Evolutionary conservation across 257 asterid species (phyloP).

Genomic region (Ballota nigra): DNA sequence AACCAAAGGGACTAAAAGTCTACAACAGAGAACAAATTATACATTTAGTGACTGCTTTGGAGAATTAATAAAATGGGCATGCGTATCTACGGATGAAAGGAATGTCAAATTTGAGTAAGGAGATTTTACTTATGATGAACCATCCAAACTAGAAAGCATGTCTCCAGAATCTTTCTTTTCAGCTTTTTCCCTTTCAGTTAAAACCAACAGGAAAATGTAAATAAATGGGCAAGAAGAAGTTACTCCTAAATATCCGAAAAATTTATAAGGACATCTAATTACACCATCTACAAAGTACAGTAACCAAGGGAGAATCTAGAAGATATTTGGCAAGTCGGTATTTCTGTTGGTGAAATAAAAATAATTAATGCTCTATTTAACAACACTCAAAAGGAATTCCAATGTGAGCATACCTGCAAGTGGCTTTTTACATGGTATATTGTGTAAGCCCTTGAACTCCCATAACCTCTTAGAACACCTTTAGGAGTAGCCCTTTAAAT

Average conservation of each 20-base stretch:
- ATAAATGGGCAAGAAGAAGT: constrained; percentile 7
- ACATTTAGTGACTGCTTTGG: neutral
- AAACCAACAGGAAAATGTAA: constrained; percentile 18
- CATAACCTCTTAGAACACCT: constrained; percentile 97
- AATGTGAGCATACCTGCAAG: constrained; percentile 61
- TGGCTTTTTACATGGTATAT: constrained; percentile 98
- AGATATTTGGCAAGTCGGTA: constrained; percentile 97
- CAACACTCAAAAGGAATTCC: constrained; percentile 1
- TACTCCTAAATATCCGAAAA: neutral
- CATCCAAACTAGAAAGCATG: constrained; percentile 66
- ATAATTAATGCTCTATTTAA: constrained; percentile 6
- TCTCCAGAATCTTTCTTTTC: constrained; percentile 86
- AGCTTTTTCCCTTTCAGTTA: constrained; percentile 49
- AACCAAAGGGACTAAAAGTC: neutral
- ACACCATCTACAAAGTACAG: constrained; percentile 9
- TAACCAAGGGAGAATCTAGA: constrained; percentile 79
- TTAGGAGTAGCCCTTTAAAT: constrained; percentile 96
- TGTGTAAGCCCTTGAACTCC: constrained; percentile 95
- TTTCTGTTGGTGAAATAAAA: constrained; percentile 49
- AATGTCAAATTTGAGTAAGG: constrained; percentile 19
- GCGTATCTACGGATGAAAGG: neutral
- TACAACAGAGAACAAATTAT: neutral
- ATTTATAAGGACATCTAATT: neutral
- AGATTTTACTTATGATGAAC: constrained; percentile 72
- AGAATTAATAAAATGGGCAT: neutral